phyloP scores from a whole-genome alignment of 352 stramenopile species.

The Phytophthora citrophthora region DNA sequence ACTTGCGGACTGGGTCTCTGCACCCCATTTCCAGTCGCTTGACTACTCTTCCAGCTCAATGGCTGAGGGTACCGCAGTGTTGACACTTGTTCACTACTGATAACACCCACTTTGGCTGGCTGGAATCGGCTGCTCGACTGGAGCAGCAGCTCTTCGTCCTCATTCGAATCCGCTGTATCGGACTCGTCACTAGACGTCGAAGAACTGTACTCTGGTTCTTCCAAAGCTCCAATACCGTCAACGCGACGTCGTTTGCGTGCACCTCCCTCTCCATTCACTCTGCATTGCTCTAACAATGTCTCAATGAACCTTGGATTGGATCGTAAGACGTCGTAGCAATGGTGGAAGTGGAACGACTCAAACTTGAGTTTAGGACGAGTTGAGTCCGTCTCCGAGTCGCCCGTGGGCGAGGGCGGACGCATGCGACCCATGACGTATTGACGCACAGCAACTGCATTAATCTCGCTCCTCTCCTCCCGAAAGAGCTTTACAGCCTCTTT shows the following conservation, averaged over 20 bases:
- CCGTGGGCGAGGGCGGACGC: conserved; percentile 5
- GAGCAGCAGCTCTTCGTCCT: conserved; percentile 19
- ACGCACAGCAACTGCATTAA: conserved; percentile 26
- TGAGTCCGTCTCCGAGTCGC: conserved; percentile 25
- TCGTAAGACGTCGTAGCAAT: conserved; percentile 40
- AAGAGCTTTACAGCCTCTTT: conserved; percentile 32
- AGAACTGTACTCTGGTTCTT: conserved; percentile 27
- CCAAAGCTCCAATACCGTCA: conserved; percentile 1
- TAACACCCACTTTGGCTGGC: conserved; percentile 11
- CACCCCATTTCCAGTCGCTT: conserved; percentile 8
- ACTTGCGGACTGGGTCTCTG: neutral
- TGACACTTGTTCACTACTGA: conserved; percentile 10
- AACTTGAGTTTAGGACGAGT: conserved; percentile 33
- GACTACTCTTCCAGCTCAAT: conserved; percentile 3
- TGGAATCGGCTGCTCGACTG: conserved; percentile 5
- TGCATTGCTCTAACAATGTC: conserved; percentile 18
- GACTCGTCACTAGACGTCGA: conserved; percentile 31
- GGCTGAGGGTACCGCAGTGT: neutral
- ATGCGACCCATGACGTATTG: conserved; percentile 32
- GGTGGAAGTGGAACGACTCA: conserved; percentile 41
- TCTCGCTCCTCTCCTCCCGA: conserved; percentile 24
- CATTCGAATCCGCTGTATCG: conserved; percentile 16
- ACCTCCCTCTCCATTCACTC: neutral
- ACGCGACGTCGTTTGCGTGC: conserved; percentile 23
- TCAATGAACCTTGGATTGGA: conserved; percentile 23